phyloP scores from a whole-genome alignment of 441 rosid species.

The Syzygium malaccense region DNA sequence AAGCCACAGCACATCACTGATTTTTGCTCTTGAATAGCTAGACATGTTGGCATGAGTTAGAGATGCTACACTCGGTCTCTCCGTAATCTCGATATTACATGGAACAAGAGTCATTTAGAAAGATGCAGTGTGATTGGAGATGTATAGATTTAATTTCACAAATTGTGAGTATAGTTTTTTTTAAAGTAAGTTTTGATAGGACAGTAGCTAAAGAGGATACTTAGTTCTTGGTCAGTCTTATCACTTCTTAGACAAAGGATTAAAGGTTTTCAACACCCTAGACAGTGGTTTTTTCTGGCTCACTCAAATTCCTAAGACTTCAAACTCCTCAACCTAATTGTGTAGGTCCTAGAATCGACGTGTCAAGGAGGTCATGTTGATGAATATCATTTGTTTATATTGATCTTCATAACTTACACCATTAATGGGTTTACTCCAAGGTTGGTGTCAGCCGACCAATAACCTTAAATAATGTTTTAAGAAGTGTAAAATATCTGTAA shows the following conservation, averaged over 20 bases:
- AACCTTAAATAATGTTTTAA: background rate
- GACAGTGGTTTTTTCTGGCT: background rate
- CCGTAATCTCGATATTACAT: background rate
- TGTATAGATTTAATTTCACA: background rate
- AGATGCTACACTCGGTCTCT: background rate
- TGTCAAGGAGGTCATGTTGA: background rate
- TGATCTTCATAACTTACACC: background rate
- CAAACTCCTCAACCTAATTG: background rate
- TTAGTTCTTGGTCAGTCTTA: background rate
- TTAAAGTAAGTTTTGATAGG: background rate
- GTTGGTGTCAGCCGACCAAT: background rate
- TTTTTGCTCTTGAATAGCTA: background rate
- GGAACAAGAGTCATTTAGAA: background rate
- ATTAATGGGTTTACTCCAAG: background rate
- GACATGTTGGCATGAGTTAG: background rate
- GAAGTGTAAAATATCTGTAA: background rate
- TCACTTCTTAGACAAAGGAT: background rate
- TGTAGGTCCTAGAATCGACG: background rate
- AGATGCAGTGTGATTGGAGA: background rate
- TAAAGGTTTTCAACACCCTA: background rate
- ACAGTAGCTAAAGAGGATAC: background rate
- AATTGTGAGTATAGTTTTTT: background rate
- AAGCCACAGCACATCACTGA: background rate
- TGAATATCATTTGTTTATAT: background rate
- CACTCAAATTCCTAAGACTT: background rate